Evolutionary conservation across 1,284 basidiomycete species (phyloP).

Genomic region (Sporisorium reilianum): DNA sequence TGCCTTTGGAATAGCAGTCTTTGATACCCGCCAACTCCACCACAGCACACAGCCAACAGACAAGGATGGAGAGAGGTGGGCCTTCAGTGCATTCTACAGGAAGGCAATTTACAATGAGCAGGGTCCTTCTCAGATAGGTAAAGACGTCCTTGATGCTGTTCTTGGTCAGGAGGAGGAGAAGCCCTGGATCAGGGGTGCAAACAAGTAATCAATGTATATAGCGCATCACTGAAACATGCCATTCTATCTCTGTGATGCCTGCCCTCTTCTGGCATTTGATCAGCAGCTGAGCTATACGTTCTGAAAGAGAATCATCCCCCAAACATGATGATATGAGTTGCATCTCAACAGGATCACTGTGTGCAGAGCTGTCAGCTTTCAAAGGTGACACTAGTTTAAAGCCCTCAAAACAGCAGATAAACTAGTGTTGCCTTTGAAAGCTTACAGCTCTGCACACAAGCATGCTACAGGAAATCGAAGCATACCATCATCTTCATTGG

Average conservation of each 20-base stretch:
- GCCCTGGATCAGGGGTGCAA: too few species aligned
- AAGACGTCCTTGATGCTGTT: neutral
- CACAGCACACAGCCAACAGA: constrained; percentile 6
- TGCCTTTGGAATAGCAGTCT: constrained; percentile 3
- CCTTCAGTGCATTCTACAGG: constrained; percentile 14
- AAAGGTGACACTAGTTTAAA: neutral
- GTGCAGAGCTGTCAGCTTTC: neutral
- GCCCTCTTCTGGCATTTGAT: neutral
- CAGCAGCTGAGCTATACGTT: neutral
- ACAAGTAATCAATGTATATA: neutral
- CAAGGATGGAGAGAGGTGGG: constrained; percentile 3
- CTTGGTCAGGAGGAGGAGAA: neutral
- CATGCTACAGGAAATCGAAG: too few species aligned
- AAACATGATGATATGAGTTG: neutral
- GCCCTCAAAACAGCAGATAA: neutral
- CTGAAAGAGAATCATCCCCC: neutral
- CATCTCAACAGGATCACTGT: neutral
- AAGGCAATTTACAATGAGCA: neutral
- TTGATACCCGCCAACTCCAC: neutral
- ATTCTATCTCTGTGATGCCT: neutral
- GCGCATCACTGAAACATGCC: neutral
- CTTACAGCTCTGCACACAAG: neutral
- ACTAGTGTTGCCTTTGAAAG: neutral
- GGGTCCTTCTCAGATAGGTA: constrained; percentile 1
- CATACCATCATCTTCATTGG: neutral